Base-by-base conservation (phyloP, 768 basidiomycete genomes). In the Ramaria rubella region DNA sequence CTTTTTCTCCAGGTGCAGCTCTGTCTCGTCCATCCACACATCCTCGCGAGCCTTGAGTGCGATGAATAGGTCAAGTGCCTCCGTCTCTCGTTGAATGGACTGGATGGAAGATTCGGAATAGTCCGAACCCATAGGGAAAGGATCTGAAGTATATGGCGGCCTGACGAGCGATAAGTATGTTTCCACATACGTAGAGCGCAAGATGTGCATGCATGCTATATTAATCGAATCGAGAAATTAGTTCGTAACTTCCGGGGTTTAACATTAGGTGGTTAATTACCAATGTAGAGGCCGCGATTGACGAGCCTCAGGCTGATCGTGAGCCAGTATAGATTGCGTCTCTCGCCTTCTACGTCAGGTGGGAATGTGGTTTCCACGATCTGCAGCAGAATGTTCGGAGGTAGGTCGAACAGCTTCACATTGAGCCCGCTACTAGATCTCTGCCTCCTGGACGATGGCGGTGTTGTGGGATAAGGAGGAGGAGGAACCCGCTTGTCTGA, bases 31-130 rank as follows among this genome's bases (percentile, higher is more conserved):
- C 38, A 76, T 72, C 75, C 85, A 83, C 43, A 90, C 77, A 69
- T 92, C 90, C 65, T 91, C 85, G 21, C 80, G 81, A 52, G 87
- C 85, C 69, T 87, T 87, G 64, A 92, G 78, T 3, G 82, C 81
- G 48, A 93, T 86, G 75, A 87, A 91, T 57, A 77, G 76, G 72
- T 93, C 90, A 21, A 93, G 78, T 17, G 86, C 77, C 55, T 72
- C 69, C 0, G 89, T 88, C 66, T 92, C 90, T 59, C 89, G 81
- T 63, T 90, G 88, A 31, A 78, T 48, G 29, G 78, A 74, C 21
- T 73, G 70, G 5, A 81, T 40, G 21, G 68, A 0, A 72, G 61
- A n/a, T 59, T 61, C 24, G 59, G 38, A n/a, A 49, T 52, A 34
- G 51, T 49, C 44, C 12, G 52, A 44, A 31, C 38, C 12, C n/a